Conservation (phyloP, 495 filamentous ascomycete species). For the Neurospora sp. region DNA sequence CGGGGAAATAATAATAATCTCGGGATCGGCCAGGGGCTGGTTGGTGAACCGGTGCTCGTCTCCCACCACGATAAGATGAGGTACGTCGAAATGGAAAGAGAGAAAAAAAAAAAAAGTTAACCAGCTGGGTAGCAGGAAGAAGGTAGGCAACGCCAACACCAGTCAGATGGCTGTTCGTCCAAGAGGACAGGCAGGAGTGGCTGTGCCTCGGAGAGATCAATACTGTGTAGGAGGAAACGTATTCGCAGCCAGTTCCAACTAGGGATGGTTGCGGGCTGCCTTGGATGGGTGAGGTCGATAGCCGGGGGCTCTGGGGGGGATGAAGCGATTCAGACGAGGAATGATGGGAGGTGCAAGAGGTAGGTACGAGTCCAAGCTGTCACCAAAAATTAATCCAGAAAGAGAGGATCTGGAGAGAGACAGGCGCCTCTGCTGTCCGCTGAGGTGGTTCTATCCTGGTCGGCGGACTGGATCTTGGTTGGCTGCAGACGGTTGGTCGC, state of each 20-base stretch:
- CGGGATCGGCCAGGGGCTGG: slow-evolving; percentile 16
- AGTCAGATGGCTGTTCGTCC: not conserved
- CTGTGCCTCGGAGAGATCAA: not conserved
- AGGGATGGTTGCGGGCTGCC: not conserved
- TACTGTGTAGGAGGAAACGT: not conserved
- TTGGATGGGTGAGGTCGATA: not conserved
- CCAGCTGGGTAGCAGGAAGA: slow-evolving; percentile 4
- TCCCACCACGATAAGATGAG: not conserved
- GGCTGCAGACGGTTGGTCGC: not conserved
- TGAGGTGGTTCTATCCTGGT: not conserved
- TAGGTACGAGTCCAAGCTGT: not conserved
- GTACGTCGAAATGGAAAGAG: slow-evolving; percentile 3
- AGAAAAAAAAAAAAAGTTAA: slow-evolving; percentile 14
- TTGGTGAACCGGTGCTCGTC: not conserved
- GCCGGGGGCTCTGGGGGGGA: not conserved
- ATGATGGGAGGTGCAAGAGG: not conserved
- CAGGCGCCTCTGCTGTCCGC: not conserved
- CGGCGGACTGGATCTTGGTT: not conserved
- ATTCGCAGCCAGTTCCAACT: not conserved
- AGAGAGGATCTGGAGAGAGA: not conserved
- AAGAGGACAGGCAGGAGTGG: not conserved
- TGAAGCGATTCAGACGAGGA: not conserved
- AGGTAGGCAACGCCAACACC: not conserved
- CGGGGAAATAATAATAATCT: slow-evolving; percentile 31
- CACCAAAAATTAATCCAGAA: not conserved